Evolutionary conservation across 768 basidiomycete genomes (phyloP).

Genomic region (Leccinellum luteum): DNA sequence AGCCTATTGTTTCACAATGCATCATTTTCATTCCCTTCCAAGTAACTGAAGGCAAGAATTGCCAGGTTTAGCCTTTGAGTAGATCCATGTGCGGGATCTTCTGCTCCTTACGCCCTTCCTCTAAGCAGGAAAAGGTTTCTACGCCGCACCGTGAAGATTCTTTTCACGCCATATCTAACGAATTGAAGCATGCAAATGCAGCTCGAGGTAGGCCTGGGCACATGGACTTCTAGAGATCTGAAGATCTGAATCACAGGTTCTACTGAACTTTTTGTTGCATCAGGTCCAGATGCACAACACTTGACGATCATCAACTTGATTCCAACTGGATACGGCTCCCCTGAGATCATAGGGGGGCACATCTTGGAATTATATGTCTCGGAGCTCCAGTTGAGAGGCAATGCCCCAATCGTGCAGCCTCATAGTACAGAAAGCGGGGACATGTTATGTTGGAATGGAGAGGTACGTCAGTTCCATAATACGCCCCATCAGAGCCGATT

Average conservation of each 20-base stretch:
- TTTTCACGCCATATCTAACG: slow-evolving; percentile 26
- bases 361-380: slow-evolving; percentile 60
- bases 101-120: slow-evolving; percentile 38
- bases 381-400: slow-evolving; percentile 72
- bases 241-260: not conserved
- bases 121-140: slow-evolving; percentile 3
- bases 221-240: not conserved
- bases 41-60: not conserved
- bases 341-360: slow-evolving; percentile 21
- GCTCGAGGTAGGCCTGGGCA: slow-evolving; percentile 47
- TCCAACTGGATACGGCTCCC: not conserved
- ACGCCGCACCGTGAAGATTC: slow-evolving; percentile 7
- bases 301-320: slow-evolving; percentile 23
- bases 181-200: slow-evolving; percentile 50
- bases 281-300: slow-evolving; percentile 68
- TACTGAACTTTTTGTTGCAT: not conserved
- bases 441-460: slow-evolving; percentile 84
- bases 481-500: not conserved
- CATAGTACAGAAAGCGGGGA: slow-evolving; percentile 55
- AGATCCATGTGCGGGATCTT: slow-evolving; percentile 69
- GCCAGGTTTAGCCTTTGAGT: not conserved
- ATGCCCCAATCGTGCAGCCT: slow-evolving; percentile 59
- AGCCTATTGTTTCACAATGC: not conserved
- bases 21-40: not conserved
- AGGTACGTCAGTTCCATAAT: slow-evolving; percentile 44